phyloP scores from a whole-genome alignment of 2,329 filamentous ascomycete genomes.

The Eutypella sp. region DNA sequence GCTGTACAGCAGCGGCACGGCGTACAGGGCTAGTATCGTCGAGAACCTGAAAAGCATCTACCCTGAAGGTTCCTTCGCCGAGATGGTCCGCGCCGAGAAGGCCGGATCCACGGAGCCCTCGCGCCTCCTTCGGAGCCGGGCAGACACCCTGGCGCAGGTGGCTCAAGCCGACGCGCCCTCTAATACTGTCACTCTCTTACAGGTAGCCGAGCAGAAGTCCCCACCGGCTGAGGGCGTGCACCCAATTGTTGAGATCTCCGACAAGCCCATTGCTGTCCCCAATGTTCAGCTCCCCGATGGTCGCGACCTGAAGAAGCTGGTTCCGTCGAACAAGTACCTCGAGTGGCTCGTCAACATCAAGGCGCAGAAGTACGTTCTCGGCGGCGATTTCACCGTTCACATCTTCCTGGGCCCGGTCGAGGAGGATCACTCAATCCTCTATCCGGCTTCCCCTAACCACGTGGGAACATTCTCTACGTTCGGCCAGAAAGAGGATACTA shows the following conservation, averaged over 20 bases:
- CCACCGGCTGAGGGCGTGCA: not conserved
- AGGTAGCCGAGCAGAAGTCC: not conserved
- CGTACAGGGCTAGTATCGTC: not conserved
- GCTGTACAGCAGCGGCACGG: conserved; percentile 4
- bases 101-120: not conserved
- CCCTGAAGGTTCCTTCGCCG: not conserved
- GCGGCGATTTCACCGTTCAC: conserved; percentile 49
- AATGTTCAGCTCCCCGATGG: conserved; percentile 1
- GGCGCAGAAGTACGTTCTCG: conserved; percentile 43
- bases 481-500: conserved; percentile 22
- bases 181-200: not conserved
- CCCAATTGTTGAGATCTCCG: too few relatives aligned
- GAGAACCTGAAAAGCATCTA: not conserved
- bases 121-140: not conserved
- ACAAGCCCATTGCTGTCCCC: too few relatives aligned
- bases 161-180: not conserved
- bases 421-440: conserved; percentile 28
- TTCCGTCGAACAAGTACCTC: conserved; percentile 27
- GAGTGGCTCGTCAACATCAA: conserved; percentile 53
- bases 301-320: conserved; percentile 13
- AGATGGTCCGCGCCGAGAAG: not conserved
- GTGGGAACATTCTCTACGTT: conserved; percentile 42
- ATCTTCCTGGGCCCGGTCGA: conserved; percentile 45
- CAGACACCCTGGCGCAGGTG: not conserved
- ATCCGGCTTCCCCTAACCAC: conserved; percentile 34